These are phyloP conservation scores for Akanthomyces lecanii DNA, from an alignment of 2,329 filamentous ascomycete genomes.

Conservation along the genomic window DNA sequence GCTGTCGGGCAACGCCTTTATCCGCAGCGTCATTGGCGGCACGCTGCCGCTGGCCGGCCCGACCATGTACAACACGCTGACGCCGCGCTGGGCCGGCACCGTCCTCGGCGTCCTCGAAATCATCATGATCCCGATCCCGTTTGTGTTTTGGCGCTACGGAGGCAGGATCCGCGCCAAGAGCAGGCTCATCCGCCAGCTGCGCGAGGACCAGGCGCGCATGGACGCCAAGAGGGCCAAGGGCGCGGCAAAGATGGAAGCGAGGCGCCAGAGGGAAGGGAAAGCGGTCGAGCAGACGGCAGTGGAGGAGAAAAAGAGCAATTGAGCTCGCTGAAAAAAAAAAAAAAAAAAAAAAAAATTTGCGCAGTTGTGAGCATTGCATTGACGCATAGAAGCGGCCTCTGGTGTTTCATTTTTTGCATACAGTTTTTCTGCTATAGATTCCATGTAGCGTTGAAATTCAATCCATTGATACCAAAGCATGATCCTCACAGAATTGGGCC, in stretches of 20 bases:
- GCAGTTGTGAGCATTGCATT: neutral
- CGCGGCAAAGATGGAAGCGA: neutral
- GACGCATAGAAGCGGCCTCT: neutral
- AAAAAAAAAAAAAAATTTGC: neutral
- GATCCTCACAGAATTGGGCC: too few relatives aligned
- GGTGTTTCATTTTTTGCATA: neutral
- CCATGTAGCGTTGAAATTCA: conserved; percentile 5
- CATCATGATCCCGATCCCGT: conserved; percentile 66
- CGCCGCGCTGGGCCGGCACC: conserved; percentile 70
- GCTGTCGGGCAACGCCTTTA: conserved; percentile 68
- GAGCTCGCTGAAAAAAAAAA: neutral
- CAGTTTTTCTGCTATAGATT: neutral
- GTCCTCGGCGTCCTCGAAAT: conserved; percentile 66
- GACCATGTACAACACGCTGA: conserved; percentile 60
- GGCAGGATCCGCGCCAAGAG: conserved; percentile 44
- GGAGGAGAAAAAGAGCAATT: neutral
- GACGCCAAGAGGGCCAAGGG: conserved; percentile 14
- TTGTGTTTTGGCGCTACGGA: conserved; percentile 63
- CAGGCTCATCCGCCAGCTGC: conserved; percentile 36
- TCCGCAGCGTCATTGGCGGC: conserved; percentile 65
- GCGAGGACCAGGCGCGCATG: conserved; percentile 33
- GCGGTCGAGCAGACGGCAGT: neutral
- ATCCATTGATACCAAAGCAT: neutral
- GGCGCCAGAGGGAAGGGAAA: conserved; percentile 4
- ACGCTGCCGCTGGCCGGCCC: conserved; percentile 66